Evolutionary conservation across 345 rosid species (phyloP).

Genomic region (Brassica cretica): DNA sequence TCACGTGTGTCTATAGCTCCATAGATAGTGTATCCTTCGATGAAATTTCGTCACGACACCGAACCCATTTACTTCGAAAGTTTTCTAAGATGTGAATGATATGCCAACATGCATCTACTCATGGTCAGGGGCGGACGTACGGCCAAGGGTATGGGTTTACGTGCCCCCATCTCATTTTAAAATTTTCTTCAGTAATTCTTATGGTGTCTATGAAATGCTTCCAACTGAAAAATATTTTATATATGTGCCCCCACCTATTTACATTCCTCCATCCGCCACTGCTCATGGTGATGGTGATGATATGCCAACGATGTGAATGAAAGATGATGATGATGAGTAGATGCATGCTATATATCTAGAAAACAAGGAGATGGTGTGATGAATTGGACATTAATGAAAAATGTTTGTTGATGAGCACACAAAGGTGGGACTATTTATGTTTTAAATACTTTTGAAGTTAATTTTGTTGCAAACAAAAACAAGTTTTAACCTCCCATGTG

Average conservation of each 20-base stretch:
- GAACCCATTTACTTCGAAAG: not conserved
- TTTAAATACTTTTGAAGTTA: constrained; percentile 19
- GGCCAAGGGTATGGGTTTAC: too few species aligned
- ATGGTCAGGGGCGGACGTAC: too few species aligned
- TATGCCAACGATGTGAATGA: constrained; percentile 9
- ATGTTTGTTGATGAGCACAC: constrained; percentile 35
- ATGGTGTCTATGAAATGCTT: too few species aligned
- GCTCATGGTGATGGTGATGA: not conserved
- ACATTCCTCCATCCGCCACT: too few species aligned
- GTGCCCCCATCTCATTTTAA: too few species aligned
- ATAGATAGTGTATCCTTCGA: not conserved
- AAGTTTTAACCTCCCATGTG: constrained; percentile 39
- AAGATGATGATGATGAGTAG: not conserved
- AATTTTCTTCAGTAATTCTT: not conserved
- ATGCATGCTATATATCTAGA: constrained; percentile 25
- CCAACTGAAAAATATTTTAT: too few species aligned
- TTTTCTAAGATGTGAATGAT: not conserved
- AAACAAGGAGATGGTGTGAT: constrained; percentile 39
- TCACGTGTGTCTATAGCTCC: constrained; percentile 26
- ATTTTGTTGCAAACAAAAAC: constrained; percentile 25
- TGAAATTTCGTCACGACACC: not conserved
- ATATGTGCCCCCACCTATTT: too few species aligned
- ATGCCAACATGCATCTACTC: too few species aligned
- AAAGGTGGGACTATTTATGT: constrained; percentile 41
- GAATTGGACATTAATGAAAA: constrained; percentile 37